Evolutionary conservation across 1,139 yeast species (phyloP).

Genomic region (Kluyveromyces marxianus): DNA sequence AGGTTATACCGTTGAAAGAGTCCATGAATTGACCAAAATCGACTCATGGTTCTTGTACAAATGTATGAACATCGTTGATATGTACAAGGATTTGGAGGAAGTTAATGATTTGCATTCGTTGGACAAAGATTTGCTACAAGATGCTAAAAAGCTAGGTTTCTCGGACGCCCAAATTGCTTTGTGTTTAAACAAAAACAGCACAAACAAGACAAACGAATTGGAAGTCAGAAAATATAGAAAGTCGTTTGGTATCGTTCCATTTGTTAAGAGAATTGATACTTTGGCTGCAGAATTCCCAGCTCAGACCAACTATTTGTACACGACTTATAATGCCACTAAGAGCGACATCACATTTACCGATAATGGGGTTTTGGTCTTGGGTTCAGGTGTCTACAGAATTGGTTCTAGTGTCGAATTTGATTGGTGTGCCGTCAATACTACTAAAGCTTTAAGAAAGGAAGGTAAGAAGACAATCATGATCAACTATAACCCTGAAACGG

Average conservation of each 20-base stretch:
- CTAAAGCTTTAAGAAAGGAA: constrained; percentile 81
- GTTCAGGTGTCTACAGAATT: constrained; percentile 97
- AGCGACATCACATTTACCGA: constrained; percentile 83
- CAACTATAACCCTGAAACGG: constrained; percentile 97
- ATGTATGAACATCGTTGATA: constrained; percentile 80
- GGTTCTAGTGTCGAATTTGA: constrained; percentile 98
- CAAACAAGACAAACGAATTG: constrained; percentile 41
- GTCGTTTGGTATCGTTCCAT: constrained; percentile 73
- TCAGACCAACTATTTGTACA: constrained; percentile 87
- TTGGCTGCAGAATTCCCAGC: constrained; percentile 99
- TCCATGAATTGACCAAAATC: constrained; percentile 83
- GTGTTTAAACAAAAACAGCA: constrained; percentile 47
- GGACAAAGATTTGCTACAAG: constrained; percentile 59
- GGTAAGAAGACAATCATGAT: constrained; percentile 93
- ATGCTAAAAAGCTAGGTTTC: constrained; percentile 91
- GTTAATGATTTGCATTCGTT: constrained; percentile 51
- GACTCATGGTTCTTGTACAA: constrained; percentile 95
- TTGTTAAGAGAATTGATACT: constrained; percentile 94
- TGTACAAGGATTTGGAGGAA: constrained; percentile 71
- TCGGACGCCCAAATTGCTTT: constrained; percentile 88
- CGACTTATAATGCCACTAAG: constrained; percentile 86
- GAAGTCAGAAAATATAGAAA: constrained; percentile 78
- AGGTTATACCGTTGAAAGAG: constrained; percentile 82
- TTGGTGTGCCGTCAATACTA: constrained; percentile 99
- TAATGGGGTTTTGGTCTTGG: constrained; percentile 88